These are phyloP conservation scores for Fusarium paranaense DNA, from an alignment of 2,329 filamentous ascomycete genomes.

Conservation along the genomic window DNA sequence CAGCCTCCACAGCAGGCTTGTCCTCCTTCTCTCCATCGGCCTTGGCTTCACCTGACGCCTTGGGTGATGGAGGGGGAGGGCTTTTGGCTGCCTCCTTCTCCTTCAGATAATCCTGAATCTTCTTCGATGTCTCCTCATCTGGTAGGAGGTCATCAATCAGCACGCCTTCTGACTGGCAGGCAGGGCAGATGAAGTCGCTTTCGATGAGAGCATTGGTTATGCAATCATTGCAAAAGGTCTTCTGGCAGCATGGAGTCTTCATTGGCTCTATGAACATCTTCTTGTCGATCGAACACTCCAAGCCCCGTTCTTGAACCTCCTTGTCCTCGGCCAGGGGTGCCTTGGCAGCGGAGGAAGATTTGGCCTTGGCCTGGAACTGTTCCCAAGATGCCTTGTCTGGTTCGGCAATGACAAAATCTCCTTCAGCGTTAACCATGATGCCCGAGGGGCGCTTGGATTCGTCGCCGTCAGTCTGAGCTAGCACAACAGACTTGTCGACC, in stretches of 20 bases:
- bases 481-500: slow-evolving; percentile 87
- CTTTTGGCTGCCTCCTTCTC: slow-evolving; percentile 66
- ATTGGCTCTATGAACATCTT: slow-evolving; percentile 98
- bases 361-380: slow-evolving; percentile 94
- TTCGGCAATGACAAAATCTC: slow-evolving; percentile 96
- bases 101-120: slow-evolving; percentile 80
- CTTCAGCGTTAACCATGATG: slow-evolving; percentile 97
- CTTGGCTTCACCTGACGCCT: slow-evolving; percentile 38
- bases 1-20: slow-evolving; percentile 49
- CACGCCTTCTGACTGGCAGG: slow-evolving; percentile 90
- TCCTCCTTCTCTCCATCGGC: slow-evolving; percentile 33
- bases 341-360: slow-evolving; percentile 86
- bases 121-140: slow-evolving; percentile 82
- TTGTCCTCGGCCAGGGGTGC: slow-evolving; percentile 82
- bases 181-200: slow-evolving; percentile 95
- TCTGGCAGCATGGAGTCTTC: slow-evolving; percentile 98
- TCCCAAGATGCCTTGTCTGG: slow-evolving; percentile 97
- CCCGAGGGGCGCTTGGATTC: slow-evolving; percentile 89
- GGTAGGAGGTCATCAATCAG: slow-evolving; percentile 90
- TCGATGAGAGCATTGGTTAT: slow-evolving; percentile 99
- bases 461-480: slow-evolving; percentile 78
- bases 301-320: slow-evolving; percentile 86
- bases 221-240: slow-evolving; percentile 99
- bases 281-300: slow-evolving; percentile 97
- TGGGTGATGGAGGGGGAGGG: slow-evolving; percentile 48